phyloP scores from a whole-genome alignment of 306 rosid genomes.

The Dryas alaskensis region DNA sequence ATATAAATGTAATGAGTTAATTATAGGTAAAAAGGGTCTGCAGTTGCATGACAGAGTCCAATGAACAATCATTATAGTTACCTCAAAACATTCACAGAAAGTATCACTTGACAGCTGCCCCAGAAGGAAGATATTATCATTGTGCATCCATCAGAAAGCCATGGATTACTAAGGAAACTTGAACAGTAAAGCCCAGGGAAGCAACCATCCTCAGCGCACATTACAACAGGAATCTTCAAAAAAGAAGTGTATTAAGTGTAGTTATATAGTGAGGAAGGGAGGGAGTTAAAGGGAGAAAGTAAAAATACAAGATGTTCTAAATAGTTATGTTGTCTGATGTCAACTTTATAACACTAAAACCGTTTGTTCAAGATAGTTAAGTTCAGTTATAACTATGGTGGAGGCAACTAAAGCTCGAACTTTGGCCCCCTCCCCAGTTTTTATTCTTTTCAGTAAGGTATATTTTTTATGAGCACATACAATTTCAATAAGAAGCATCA shows the following conservation, averaged over 20 bases:
- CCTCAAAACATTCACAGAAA: constrained; percentile 77
- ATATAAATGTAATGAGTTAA: constrained; percentile 20
- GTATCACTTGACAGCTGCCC: constrained; percentile 68
- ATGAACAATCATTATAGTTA: constrained; percentile 29
- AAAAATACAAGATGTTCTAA: not conserved
- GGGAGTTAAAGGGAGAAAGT: not conserved
- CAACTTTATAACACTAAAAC: not conserved
- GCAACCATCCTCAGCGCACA: constrained; percentile 57
- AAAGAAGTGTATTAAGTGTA: not conserved
- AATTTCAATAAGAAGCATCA: not conserved
- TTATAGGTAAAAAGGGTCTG: constrained; percentile 6
- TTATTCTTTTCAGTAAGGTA: not conserved
- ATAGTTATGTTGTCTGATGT: not conserved
- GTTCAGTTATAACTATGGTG: not conserved
- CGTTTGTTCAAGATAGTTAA: not conserved
- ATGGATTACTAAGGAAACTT: constrained; percentile 50
- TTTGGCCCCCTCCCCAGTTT: not conserved
- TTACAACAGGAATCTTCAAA: constrained; percentile 74
- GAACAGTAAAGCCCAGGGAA: constrained; percentile 78
- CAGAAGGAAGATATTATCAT: constrained; percentile 67
- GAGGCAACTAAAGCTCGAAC: not conserved
- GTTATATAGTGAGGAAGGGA: not conserved
- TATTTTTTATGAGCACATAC: not conserved
- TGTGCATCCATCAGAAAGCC: constrained; percentile 79
- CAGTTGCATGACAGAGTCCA: not conserved